A percentile compares a stretch with the other conserved stretches of the same genome.
These are phyloP conservation scores for Capronia coronata DNA, from an alignment of 2,329 filamentous ascomycete genomes.

Conservation along the genomic window DNA sequence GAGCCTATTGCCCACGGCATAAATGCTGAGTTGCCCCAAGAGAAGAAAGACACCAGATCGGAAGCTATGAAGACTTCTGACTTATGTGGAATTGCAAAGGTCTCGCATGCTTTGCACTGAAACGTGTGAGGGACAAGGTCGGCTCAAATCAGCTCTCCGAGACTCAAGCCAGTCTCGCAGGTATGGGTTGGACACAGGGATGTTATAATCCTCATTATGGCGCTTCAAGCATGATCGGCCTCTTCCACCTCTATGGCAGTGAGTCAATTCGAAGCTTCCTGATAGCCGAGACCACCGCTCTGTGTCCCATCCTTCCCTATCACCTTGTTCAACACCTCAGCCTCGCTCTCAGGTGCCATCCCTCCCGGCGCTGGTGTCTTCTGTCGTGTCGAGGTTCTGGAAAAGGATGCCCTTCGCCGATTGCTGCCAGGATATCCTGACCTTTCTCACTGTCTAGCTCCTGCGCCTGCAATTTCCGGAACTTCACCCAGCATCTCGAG, in stretches of 20 bases:
- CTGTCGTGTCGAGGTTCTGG: slow-evolving; percentile 55
- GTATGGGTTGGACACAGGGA: background rate
- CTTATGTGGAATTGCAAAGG: no score
- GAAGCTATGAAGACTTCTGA: no score
- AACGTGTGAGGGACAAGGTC: no score
- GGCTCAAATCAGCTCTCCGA: no score
- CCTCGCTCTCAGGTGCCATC: slow-evolving; percentile 57
- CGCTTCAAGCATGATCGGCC: no score
- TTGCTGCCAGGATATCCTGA: slow-evolving; percentile 44
- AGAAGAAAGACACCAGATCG: no score
- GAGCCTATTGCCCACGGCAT: no score
- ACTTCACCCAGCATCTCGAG: slow-evolving; percentile 46
- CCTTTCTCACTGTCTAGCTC: slow-evolving; percentile 45
- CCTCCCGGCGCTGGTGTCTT: slow-evolving; percentile 50
- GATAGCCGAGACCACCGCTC: slow-evolving; percentile 40
- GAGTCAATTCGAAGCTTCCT: slow-evolving; percentile 36
- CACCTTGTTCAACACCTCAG: slow-evolving; percentile 45
- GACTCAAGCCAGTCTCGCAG: no score
- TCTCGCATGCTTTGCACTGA: no score
- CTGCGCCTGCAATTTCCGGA: slow-evolving; percentile 35
- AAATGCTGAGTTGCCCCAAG: no score
- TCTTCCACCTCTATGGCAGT: slow-evolving; percentile 13
- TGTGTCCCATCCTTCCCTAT: slow-evolving; percentile 40
- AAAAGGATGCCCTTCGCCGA: slow-evolving; percentile 56
- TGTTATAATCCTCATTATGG: no score